Conservation (phyloP, 345 rosid genomes). For the Cochlearia excelsa region DNA sequence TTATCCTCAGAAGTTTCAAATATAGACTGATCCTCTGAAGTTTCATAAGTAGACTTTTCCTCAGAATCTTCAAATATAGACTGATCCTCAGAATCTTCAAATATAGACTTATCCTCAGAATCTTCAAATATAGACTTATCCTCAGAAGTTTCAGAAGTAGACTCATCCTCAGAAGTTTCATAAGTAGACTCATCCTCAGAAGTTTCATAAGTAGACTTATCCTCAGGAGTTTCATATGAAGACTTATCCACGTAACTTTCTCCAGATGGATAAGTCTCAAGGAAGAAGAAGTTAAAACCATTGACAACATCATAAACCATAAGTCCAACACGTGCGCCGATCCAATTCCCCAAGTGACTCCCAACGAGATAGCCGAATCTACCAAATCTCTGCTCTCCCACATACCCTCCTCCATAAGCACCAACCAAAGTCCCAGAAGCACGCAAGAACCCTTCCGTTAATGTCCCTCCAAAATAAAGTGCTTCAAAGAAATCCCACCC, state of each 20-base stretch:
- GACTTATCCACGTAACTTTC: slow-evolving; percentile 26
- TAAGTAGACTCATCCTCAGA: slow-evolving; percentile 4
- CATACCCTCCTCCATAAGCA: slow-evolving; percentile 75
- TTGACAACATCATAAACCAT: slow-evolving; percentile 85
- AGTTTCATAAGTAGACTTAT: slow-evolving; percentile 16
- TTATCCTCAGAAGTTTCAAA: slow-evolving; percentile 25
- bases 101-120: slow-evolving; percentile 4
- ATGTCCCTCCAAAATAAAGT: slow-evolving; percentile 77
- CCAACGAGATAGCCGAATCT: slow-evolving; percentile 86
- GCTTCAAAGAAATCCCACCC: slow-evolving; percentile 99
- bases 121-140: slow-evolving; percentile 13
- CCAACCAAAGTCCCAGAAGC: slow-evolving; percentile 87
- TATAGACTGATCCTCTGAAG: slow-evolving; percentile 31
- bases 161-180: slow-evolving; percentile 31
- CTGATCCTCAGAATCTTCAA: slow-evolving; percentile 29
- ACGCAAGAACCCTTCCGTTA: slow-evolving; percentile 80
- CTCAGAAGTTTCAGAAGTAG: slow-evolving; percentile 28
- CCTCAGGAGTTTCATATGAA: slow-evolving; percentile 12
- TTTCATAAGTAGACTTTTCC: slow-evolving; percentile 14
- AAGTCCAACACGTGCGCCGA: slow-evolving; percentile 89
- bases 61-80: slow-evolving; percentile 17
- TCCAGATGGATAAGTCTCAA: slow-evolving; percentile 44
- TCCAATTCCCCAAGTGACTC: slow-evolving; percentile 90
- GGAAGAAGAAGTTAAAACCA: slow-evolving; percentile 62
- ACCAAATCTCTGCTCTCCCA: slow-evolving; percentile 79